These are phyloP conservation scores for Tremellales sp. DNA, from an alignment of 1,284 basidiomycete genomes.

Conservation along the genomic window DNA sequence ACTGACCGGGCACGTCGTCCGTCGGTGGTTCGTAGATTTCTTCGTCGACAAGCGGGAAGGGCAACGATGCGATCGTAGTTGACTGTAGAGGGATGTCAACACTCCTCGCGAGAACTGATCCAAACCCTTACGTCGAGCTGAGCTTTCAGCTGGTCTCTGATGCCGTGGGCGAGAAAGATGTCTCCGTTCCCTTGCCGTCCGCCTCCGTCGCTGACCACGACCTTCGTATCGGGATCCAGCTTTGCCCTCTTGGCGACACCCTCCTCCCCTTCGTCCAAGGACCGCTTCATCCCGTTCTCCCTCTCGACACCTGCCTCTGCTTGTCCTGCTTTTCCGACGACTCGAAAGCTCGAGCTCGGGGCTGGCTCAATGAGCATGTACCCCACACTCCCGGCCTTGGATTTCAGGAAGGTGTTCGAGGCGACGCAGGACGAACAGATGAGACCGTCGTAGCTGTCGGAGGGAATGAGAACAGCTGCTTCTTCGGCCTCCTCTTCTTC, in stretches of 20 bases:
- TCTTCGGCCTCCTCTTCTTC: conserved; percentile 36
- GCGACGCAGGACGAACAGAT: conserved; percentile 39
- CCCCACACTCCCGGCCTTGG: conserved; percentile 34
- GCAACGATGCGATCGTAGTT: conserved; percentile 21
- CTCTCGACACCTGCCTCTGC: conserved; percentile 5
- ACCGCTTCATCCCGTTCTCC: background rate
- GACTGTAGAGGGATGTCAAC: conserved; percentile 10
- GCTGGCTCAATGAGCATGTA: conserved; percentile 45
- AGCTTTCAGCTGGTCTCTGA: conserved; percentile 26
- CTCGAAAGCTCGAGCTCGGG: conserved; percentile 16
- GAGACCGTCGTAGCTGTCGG: conserved; percentile 43
- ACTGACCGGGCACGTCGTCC: conserved; percentile 31
- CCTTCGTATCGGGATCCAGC: background rate
- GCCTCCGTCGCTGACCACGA: background rate
- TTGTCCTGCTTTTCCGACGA: conserved; percentile 12
- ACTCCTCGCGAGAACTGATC: background rate
- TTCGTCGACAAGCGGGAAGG: conserved; percentile 43
- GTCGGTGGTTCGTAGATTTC: conserved; percentile 46
- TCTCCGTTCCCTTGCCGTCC: conserved; percentile 34
- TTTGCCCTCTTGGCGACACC: background rate
- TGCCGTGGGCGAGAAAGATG: conserved; percentile 40
- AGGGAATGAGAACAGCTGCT: conserved; percentile 36
- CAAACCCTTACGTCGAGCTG: conserved; percentile 26
- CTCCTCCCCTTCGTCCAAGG: conserved; percentile 5
- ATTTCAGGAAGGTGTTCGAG: conserved; percentile 12